Evolutionary conservation across 2,329 filamentous ascomycete genomes (phyloP).

Genomic region (Hymenoscyphus infarciens): DNA sequence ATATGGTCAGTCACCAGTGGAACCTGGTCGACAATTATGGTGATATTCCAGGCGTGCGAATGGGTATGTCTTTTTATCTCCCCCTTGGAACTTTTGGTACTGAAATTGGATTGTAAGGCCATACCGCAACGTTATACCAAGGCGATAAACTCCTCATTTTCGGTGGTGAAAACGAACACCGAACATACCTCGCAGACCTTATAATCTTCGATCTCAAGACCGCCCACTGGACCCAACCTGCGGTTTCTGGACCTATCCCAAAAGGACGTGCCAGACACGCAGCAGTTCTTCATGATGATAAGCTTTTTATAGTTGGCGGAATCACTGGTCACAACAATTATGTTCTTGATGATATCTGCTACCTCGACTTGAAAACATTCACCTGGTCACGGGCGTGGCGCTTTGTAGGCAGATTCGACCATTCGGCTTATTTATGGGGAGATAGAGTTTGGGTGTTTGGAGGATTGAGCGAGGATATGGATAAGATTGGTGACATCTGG

Average conservation of each 20-base stretch:
- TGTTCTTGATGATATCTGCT: slow-evolving; percentile 94
- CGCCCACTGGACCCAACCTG: slow-evolving; percentile 91
- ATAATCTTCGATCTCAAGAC: slow-evolving; percentile 95
- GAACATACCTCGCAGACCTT: slow-evolving; percentile 90
- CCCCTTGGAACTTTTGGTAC: background rate
- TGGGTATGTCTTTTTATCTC: slow-evolving; percentile 60
- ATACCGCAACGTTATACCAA: slow-evolving; percentile 91
- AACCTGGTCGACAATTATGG: slow-evolving; percentile 97
- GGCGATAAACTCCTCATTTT: slow-evolving; percentile 96
- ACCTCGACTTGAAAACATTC: slow-evolving; percentile 93
- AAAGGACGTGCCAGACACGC: slow-evolving; percentile 91
- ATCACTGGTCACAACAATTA: slow-evolving; percentile 89
- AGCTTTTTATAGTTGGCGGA: slow-evolving; percentile 92
- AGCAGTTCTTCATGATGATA: slow-evolving; percentile 89
- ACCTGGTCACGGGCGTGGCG: slow-evolving; percentile 97
- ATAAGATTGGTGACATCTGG: slow-evolving; percentile 93
- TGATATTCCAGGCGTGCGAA: slow-evolving; percentile 92
- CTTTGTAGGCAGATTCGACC: slow-evolving; percentile 92
- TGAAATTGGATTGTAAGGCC: slow-evolving; percentile 53
- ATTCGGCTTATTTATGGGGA: slow-evolving; percentile 88
- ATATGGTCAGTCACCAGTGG: slow-evolving; percentile 87
- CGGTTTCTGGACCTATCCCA: slow-evolving; percentile 78
- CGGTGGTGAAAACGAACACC: slow-evolving; percentile 95
- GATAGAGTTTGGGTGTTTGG: slow-evolving; percentile 96
- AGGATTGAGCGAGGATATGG: slow-evolving; percentile 92